Evolutionary conservation across 2,329 filamentous ascomycete species (phyloP).

Genomic region (Arthrobotrys megalospora): DNA sequence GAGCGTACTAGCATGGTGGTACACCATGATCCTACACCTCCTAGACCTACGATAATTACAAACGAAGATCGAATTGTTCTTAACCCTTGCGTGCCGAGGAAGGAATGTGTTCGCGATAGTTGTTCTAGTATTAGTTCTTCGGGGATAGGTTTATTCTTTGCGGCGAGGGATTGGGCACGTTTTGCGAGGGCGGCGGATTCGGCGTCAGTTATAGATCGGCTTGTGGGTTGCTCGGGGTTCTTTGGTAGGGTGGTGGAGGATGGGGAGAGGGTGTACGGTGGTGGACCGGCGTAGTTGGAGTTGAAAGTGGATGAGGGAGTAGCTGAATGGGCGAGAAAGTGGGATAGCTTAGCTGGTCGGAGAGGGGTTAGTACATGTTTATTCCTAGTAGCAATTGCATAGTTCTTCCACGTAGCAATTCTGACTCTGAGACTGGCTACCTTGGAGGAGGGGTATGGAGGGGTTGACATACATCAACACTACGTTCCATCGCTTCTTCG

Average conservation of each 20-base stretch:
- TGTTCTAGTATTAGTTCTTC: constrained; percentile 93
- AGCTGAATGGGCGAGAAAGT: constrained; percentile 59
- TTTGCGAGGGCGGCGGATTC: constrained; percentile 74
- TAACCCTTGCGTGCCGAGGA: constrained; percentile 86
- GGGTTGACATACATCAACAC: constrained; percentile 61
- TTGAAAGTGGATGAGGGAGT: constrained; percentile 33
- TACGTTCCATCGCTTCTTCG: constrained; percentile 50
- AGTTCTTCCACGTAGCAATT: not conserved
- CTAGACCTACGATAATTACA: constrained; percentile 90
- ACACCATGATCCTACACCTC: constrained; percentile 94
- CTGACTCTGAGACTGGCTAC: too few relatives aligned
- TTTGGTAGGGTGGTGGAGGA: constrained; percentile 61
- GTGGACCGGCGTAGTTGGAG: constrained; percentile 11
- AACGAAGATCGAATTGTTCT: constrained; percentile 84
- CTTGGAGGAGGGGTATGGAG: not conserved
- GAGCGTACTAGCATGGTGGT: constrained; percentile 87
- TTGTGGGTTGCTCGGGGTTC: constrained; percentile 62
- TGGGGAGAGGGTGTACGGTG: constrained; percentile 31
- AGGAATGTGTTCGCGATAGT: constrained; percentile 91
- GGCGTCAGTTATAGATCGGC: constrained; percentile 69
- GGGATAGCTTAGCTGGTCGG: constrained; percentile 59
- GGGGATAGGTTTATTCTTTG: constrained; percentile 47
- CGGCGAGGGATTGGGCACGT: constrained; percentile 69
- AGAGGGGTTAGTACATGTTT: constrained; percentile 35
- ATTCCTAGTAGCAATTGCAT: not conserved